Evolutionary conservation across 2,329 filamentous ascomycete species (phyloP), one percentile per base, ranked within the genome.

Genomic region (Talaromyces albobiverticillius): DNA sequence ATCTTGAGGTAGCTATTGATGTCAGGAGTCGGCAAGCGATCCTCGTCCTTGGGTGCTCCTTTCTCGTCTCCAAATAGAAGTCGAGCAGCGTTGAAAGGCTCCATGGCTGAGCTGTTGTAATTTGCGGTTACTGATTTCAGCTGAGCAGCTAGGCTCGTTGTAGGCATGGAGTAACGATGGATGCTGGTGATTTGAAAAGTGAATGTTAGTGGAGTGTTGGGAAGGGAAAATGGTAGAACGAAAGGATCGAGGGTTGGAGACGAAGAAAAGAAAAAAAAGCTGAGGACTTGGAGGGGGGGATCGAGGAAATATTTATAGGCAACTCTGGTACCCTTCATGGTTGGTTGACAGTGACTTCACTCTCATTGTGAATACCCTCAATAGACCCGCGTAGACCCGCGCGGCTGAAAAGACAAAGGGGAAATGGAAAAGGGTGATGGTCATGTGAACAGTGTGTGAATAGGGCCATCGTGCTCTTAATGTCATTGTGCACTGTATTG

Each of bases 101-200:
- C 91, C 54, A 95, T 77, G 36, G 82, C 82, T n/a, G 65, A 60
- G 11, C 57, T 56, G 31, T 60, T 62, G 52, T 67, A 70, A 16
- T 58, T 62, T 36, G 64, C 61, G 13, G 63, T 55, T 20, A 61
- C 66, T 1, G 68, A 61, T n/a, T 68, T 67, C 25, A 66, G 54
- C 23, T 69, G 62, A 46, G 64, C 64, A 41, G 62, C 66, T 36
- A 71, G 59, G 18, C 68, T 70, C 31, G 64, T 90, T 49, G 93
- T 88, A 29, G 93, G 93, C 88, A 96, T 92, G 4, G 93, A 96
- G 72, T 95, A 95, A 60, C 93, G 88, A 70, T 96, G 95, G 57
- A 87, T 80, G 61, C 90, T 95, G 63, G 25, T 36, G 8, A 29
- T 36, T 10, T 40, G 14, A 32, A 29, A 22, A n/a, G 34, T 16